Evolutionary conservation across 2,329 filamentous ascomycete species (phyloP), one percentile per base, ranked within the genome.

Genomic region (Cercospora sp.): DNA sequence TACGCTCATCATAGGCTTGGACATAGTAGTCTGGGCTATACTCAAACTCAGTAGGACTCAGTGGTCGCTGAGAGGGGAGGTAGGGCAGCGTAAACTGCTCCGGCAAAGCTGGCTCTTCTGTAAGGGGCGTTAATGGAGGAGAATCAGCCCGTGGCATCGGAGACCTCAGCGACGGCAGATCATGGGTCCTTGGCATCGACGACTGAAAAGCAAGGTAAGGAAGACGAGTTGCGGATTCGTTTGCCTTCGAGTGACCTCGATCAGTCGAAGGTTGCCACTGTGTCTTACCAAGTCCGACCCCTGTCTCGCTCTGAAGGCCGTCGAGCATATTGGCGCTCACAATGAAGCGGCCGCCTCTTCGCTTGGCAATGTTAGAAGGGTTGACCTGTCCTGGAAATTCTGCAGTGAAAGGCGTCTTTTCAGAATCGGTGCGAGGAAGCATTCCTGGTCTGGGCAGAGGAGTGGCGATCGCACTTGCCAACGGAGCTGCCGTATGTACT

Each of bases 351-450:
- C 26, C 53, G 13, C 30, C 53, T 31, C 26, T 30, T n/a, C 53
- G 53, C 30, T 33, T 31, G 33, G 45, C 51, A 28, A 66, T 20
- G 12, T 51, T 23, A 12, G 26, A 31, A 13, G 62, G 66, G 51
- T 68, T 68, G 45, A 68, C 62, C 36, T 68, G 66, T 16, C 59
- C 63, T 16, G 63, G 66, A 31, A 65, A 68, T 9, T 68, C 57
- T n/a, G 23, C 45, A 18, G 60, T 51, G n/a, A 28, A 28, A 31
- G 62, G 55, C 28, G 66, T 61, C 16, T 45, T 20, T 42, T 36
- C 53, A 18, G 53, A 58, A 58, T 23, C 28, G 20, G 53, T 58
- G 28, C 30, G 26, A 33, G 13, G 6, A 30, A 58, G 23, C 20
- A 51, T 51, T 23, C 45, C 18, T 13, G 45, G 45, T 23, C 18